Base-by-base conservation (phyloP, 495 filamentous ascomycete species). In the Hypoxylon fuscum region DNA sequence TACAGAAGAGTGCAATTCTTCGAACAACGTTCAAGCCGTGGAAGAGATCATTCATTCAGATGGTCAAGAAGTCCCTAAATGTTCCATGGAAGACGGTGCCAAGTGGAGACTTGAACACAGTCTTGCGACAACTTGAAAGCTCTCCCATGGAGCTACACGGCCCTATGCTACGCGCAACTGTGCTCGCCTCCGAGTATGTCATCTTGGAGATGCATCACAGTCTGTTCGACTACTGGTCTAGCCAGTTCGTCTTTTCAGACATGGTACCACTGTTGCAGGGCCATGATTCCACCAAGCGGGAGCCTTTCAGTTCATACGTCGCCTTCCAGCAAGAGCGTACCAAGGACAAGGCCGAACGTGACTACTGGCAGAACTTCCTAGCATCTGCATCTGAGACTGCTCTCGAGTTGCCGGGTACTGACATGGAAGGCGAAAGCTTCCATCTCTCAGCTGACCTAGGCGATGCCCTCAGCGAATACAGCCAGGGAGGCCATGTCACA, bases 211-310 rank as follows among this genome's bases (percentile, higher is more conserved):
- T 43, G 40, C 66, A 40, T 35, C 53, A 50, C 53, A 72, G 46
- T 44, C 66, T 44, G 58, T 60, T 59, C 22, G 68, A 23, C 18
- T 44, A 54, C 35, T 72, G 48, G 68, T 73, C 41, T 44, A 71
- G 53, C 38, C 64, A 71, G 50, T 59, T 72, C 5, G 70, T 57
- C 31, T 53, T 55, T 17, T 68, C 66, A 15, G 54, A 55, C 11
- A 43, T 70, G 17, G 40, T 25, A 8, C 10, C 40, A 10, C 7
- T 43, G 10, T 18, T 43, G 5, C 18, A 21, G 18, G 40, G 40
- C 18, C 12, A 22, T 2, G 17, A 21, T 21, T 5, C 21, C 9
- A 20, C n/a, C 8, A n/a, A 40, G 14, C 21, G 50, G n/a, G 21
- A 57, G 9, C 50, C 64, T 22, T 68, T 68, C 51, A 54, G 38